Conservation (phyloP, 768 basidiomycete species). For the Tylopilus balloui region DNA sequence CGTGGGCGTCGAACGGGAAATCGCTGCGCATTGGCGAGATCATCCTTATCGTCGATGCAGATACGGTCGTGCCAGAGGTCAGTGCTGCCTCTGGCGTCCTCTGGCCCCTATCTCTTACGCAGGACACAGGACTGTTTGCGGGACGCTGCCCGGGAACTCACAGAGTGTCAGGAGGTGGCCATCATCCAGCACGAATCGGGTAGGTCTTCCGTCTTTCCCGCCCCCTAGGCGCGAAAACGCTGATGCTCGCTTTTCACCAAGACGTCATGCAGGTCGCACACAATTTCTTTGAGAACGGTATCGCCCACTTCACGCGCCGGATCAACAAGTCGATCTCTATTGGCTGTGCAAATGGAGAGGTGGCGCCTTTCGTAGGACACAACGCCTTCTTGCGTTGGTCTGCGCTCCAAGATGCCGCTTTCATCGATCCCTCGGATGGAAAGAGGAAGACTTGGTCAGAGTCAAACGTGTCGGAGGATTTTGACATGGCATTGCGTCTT, state of each 20-base stretch:
- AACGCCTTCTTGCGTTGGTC: conserved; percentile 90
- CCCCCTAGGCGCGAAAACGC: conserved; percentile 8
- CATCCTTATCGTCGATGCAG: conserved; percentile 83
- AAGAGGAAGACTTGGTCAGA: conserved; percentile 75
- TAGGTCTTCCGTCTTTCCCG: conserved; percentile 9
- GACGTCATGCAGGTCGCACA: conserved; percentile 89
- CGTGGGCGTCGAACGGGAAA: conserved; percentile 76
- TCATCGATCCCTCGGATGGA: conserved; percentile 48
- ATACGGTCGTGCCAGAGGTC: conserved; percentile 79
- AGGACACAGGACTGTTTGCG: conserved; percentile 70
- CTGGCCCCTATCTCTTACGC: background rate
- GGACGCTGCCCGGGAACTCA: conserved; percentile 82
- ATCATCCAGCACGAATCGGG: conserved; percentile 92
- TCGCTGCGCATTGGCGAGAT: conserved; percentile 73
- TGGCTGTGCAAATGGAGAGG: conserved; percentile 74
- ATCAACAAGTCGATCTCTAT: conserved; percentile 84
- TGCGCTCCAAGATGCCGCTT: conserved; percentile 84
- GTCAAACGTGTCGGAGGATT: conserved; percentile 63
- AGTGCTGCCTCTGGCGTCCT: background rate
- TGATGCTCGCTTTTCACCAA: conserved; percentile 28
- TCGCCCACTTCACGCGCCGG: conserved; percentile 87
- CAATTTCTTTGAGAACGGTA: conserved; percentile 89
- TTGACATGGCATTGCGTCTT: conserved; percentile 59
- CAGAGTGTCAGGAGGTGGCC: conserved; percentile 78
- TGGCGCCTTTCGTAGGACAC: conserved; percentile 77